These are phyloP conservation scores for Eutrema salsugineum DNA, from an alignment of 441 rosid genomes.

Conservation along the genomic window DNA sequence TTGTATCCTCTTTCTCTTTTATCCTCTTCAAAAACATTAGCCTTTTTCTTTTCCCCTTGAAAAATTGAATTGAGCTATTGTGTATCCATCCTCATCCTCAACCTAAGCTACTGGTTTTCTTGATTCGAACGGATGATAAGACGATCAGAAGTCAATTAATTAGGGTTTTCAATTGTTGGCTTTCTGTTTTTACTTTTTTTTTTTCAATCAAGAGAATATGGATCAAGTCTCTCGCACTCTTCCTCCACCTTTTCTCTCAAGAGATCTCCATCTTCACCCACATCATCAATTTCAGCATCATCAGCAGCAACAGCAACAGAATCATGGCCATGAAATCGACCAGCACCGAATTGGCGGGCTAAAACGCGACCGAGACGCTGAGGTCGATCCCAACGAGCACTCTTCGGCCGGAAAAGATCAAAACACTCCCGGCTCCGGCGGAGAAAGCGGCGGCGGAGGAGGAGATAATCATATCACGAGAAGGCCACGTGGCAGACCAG, in stretches of 20 bases:
- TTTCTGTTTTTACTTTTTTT: background rate
- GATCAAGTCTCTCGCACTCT: conserved; percentile 78
- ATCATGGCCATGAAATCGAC: conserved; percentile 46
- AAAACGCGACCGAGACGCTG: conserved; percentile 58
- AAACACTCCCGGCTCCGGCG: conserved; percentile 27
- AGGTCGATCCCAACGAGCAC: conserved; percentile 29
- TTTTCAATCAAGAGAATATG: conserved; percentile 35
- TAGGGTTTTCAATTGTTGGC: conserved; percentile 20
- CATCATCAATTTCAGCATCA: conserved; percentile 62
- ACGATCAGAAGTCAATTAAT: background rate
- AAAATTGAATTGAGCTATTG: conserved; percentile 10
- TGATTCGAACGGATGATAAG: background rate
- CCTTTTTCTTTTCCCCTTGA: background rate
- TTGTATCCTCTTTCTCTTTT: background rate
- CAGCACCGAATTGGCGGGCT: conserved; percentile 41
- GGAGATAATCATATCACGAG: conserved; percentile 47
- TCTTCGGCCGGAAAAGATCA: conserved; percentile 24
- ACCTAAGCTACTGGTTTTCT: conserved; percentile 2
- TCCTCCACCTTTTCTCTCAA: conserved; percentile 68
- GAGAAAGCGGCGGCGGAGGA: conserved; percentile 39
- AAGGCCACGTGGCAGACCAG: conserved; percentile 79
- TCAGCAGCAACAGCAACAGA: conserved; percentile 37
- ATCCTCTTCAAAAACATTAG: background rate
- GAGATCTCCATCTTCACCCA: conserved; percentile 69
- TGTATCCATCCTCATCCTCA: background rate